Evolutionary conservation across 2,329 filamentous ascomycete genomes (phyloP), one percentile per base, ranked within the genome.

Genomic region (Elsinoe australis): DNA sequence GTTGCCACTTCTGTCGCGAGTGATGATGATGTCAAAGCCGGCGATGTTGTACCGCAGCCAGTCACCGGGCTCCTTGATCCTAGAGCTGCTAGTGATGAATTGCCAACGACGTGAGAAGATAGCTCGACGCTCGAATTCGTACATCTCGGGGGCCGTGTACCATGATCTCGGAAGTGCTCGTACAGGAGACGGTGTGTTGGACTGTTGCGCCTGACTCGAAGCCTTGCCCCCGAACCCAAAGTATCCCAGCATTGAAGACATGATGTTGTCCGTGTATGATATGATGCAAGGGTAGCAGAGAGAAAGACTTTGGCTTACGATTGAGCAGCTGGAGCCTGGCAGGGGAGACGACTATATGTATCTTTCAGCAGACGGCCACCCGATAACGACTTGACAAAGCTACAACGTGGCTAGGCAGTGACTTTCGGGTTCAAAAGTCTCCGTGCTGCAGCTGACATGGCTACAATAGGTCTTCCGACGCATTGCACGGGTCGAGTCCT

Each of bases 41-140:
- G 76, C 75, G 4, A 78, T 60, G 9, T 73, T 67, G 52, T 71
- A 80, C 15, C 72, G 70, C 21, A 79, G 66, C 62, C 74, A 82
- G 58, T 80, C 74, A 4, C 78, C 79, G 5, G 67, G 55, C 41
- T 76, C 71, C 50, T 60, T 59, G 33, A 79, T 63, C 49, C 75
- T 68, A 48, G 65, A 64, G 54, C 71, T 65, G 67, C 79, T 69
- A 47, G 76, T 78, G 19, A 72, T 70, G 34, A 78, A 69, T 28
- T 75, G 67, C 75, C 75, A 78, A 56, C 72, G 71, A 54, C 69
- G 68, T 31, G 75, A 79, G 59, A 78, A 79, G 57, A 78, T 74
- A 35, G 74, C 72, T 10, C 75, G 70, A 18, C 72, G 64, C 58
- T 79, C 76, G 1, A 79, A 71, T 56, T 78, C 69, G 54, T 74